These are phyloP conservation scores for Aspergillus neotritici DNA, from an alignment of 2,329 filamentous ascomycete species.

Conservation along the genomic window DNA sequence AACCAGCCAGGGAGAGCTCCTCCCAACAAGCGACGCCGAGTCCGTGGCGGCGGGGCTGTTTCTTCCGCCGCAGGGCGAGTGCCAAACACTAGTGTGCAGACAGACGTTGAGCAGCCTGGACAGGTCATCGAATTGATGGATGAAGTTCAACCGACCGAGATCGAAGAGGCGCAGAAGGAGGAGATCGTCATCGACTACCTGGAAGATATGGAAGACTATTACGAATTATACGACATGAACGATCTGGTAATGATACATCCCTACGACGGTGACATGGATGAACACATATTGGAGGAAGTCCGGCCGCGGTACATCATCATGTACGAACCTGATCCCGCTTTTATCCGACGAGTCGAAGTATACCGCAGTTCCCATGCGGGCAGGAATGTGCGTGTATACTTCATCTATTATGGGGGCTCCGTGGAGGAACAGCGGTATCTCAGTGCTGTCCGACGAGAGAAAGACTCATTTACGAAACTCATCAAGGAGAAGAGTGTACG, in stretches of 20 bases:
- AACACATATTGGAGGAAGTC: slow-evolving; percentile 90
- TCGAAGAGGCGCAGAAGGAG: slow-evolving; percentile 65
- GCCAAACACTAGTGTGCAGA: slow-evolving; percentile 68
- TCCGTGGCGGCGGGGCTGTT: slow-evolving; percentile 68
- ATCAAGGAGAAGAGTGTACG: slow-evolving; percentile 80
- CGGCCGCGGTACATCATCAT: slow-evolving; percentile 94
- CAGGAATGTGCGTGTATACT: slow-evolving; percentile 85
- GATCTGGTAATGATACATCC: slow-evolving; percentile 85
- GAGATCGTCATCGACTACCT: slow-evolving; percentile 69
- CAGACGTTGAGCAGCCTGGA: slow-evolving; percentile 68
- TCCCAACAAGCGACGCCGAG: slow-evolving; percentile 76
- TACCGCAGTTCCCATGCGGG: slow-evolving; percentile 92
- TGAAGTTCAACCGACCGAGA: slow-evolving; percentile 73
- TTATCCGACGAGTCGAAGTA: slow-evolving; percentile 89
- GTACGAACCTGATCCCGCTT: slow-evolving; percentile 94
- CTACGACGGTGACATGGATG: slow-evolving; percentile 92
- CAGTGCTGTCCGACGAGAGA: slow-evolving; percentile 83
- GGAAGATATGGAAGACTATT: slow-evolving; percentile 88
- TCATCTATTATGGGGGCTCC: slow-evolving; percentile 90
- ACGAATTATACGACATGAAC: slow-evolving; percentile 84
- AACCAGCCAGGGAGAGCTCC: slow-evolving; percentile 56
- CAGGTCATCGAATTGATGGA: slow-evolving; percentile 79
- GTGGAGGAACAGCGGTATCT: slow-evolving; percentile 95
- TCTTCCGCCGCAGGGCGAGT: slow-evolving; percentile 57
- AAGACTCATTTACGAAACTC: slow-evolving; percentile 89